Evolutionary conservation across 805 yeast genomes (phyloP), one percentile per base, ranked within the genome.

Genomic region (Myxozyma monticola): DNA sequence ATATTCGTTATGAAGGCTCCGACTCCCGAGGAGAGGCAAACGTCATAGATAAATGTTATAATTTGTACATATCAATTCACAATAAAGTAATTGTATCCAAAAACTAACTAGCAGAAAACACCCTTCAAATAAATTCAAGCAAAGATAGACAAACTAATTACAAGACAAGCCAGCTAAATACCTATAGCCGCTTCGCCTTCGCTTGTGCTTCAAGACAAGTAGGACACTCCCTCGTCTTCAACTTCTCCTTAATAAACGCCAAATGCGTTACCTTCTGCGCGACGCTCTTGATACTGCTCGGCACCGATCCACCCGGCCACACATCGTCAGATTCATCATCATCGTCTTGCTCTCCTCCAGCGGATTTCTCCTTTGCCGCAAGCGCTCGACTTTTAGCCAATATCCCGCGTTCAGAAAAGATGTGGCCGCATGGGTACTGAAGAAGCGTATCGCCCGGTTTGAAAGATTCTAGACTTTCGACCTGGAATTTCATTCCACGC

Each of bases 241-340:
- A 21, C 36, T 51, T 51, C 40, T 51, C 52, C 43, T 37, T 43
- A n/a, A 51, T 51, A 35, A 37, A 47, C 17, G 57, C 57, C 48
- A 45, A 35, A 39, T 53, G 57, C 22, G 57, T 53, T 10, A 53
- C 57, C 25, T 53, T 53, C 28, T 48, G 50, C 15, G 54, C 57
- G 8, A 53, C 57, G 29, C 37, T 41, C 45, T 49, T 40, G 21
- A 51, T 37, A 17, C 33, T 28, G 5, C 35, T 9, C 21, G 45
- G 37, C 1, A n/a, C 42, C 6, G 35, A 24, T 17, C 52, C 48
- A 10, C 48, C 57, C 6, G 40, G 51, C 46, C 43, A 45, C 10
- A 37, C 41, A n/a, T 49, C 54, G 9, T 41, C 51, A 18, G 40
- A 44, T 7, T 46, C 48, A n/a, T n/a, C n/a, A n/a, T n/a, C n/a